Conservation (phyloP, 2,329 filamentous ascomycete species). For the Ceratocystis alfenasii region DNA sequence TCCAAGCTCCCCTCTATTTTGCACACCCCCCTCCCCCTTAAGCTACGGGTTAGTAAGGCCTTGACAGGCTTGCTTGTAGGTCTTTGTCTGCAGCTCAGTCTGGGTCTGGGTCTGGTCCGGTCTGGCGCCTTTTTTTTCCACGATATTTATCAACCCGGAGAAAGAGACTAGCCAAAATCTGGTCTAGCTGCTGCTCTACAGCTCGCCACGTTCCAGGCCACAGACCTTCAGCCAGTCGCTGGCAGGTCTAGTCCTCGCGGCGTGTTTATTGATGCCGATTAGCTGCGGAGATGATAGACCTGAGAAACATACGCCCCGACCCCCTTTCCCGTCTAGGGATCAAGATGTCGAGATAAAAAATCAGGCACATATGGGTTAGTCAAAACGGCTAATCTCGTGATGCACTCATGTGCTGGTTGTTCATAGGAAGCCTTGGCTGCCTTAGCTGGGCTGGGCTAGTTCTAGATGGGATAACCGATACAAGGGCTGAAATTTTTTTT, state of each 20-base stretch:
- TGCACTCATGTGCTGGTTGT: neutral
- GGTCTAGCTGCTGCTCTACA: neutral
- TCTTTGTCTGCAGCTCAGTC: neutral
- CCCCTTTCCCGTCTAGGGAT: too few species aligned
- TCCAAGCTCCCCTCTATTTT: too few species aligned
- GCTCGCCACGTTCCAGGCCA: neutral
- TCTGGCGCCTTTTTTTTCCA: neutral
- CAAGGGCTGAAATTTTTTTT: constrained; percentile 14
- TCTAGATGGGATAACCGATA: neutral
- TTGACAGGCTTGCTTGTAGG: too few species aligned
- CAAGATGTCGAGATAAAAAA: neutral
- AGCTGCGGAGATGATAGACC: too few species aligned
- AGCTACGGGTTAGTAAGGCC: too few species aligned
- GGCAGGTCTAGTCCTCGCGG: too few species aligned
- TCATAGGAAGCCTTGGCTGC: neutral
- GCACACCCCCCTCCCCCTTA: too few species aligned
- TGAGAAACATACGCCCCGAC: too few species aligned
- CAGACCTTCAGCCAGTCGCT: neutral
- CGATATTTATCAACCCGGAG: neutral
- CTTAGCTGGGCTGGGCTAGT: too few species aligned
- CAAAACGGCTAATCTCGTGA: neutral
- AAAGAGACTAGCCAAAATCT: neutral
- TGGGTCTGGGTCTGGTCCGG: neutral
- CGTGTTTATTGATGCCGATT: too few species aligned
- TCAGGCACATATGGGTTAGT: neutral